phyloP scores from a whole-genome alignment of 805 yeast species.

The Candida silvicultrix region DNA sequence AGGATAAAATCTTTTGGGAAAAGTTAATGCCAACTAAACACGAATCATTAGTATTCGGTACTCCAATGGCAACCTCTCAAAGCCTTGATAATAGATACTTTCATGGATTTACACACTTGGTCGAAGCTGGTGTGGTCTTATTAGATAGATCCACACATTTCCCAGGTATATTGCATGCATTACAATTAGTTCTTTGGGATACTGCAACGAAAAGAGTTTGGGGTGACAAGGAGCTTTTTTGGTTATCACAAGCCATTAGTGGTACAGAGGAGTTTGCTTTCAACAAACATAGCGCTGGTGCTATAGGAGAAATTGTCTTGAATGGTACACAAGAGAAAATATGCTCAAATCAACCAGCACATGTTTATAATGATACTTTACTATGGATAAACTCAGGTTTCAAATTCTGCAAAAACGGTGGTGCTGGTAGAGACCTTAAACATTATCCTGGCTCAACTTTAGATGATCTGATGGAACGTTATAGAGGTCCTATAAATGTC shows the following conservation, averaged over 20 bases:
- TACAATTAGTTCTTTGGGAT: conserved; percentile 11
- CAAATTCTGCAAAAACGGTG: conserved; percentile 30
- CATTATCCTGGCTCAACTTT: conserved; percentile 13
- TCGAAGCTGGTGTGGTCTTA: conserved; percentile 25
- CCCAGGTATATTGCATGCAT: conserved; percentile 16
- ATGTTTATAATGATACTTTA: conserved; percentile 33
- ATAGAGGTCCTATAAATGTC: conserved; percentile 32
- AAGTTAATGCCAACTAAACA: conserved; percentile 5
- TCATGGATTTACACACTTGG: conserved; percentile 14
- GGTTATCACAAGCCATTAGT: conserved; percentile 25
- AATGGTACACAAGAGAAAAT: conserved; percentile 21
- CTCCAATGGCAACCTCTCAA: neutral
- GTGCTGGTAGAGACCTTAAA: conserved; percentile 6
- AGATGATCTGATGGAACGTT: conserved; percentile 13
- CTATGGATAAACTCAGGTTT: conserved; percentile 59
- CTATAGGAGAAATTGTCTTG: conserved; percentile 9
- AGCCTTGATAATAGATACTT: conserved; percentile 6
- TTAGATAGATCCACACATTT: conserved; percentile 21
- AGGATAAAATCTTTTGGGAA: conserved; percentile 1
- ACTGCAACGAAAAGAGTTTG: conserved; percentile 20
- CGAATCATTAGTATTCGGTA: conserved; percentile 3
- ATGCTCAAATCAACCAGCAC: conserved; percentile 57
- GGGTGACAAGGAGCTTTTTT: conserved; percentile 33
- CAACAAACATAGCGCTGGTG: conserved; percentile 10
- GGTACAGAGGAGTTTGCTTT: conserved; percentile 12